phyloP scores from a whole-genome alignment of 768 basidiomycete species.

The Tricholomella constricta region DNA sequence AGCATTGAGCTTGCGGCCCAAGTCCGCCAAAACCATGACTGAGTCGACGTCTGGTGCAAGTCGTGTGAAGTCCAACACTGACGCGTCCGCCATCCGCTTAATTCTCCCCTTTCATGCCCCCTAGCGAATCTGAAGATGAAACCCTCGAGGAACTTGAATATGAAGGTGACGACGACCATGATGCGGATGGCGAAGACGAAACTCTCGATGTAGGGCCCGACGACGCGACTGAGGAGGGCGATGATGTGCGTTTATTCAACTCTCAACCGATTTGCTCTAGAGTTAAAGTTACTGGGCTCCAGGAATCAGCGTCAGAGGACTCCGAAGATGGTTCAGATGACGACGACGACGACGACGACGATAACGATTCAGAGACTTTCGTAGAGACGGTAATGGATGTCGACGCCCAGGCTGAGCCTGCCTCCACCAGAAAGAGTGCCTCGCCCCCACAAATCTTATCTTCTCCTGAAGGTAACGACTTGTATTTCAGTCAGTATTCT shows the following conservation, averaged over 20 bases:
- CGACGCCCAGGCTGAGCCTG: constrained; percentile 24
- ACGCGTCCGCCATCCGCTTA: neutral
- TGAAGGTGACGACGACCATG: constrained; percentile 50
- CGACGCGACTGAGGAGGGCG: constrained; percentile 66
- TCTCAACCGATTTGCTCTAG: neutral
- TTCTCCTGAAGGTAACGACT: constrained; percentile 11
- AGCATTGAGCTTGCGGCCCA: constrained; percentile 91
- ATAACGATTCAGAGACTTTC: constrained; percentile 18
- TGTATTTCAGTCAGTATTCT: neutral
- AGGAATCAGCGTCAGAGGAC: constrained; percentile 65
- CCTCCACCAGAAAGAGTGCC: constrained; percentile 13
- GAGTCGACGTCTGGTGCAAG: constrained; percentile 18
- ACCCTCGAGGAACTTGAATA: constrained; percentile 60
- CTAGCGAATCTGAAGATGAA: constrained; percentile 67
- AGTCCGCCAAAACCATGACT: constrained; percentile 92
- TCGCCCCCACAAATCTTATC: constrained; percentile 8
- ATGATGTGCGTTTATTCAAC: constrained; percentile 55
- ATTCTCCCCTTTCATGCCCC: constrained; percentile 39
- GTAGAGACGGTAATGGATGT: constrained; percentile 29
- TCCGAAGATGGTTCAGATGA: constrained; percentile 56
- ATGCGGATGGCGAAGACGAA: constrained; percentile 55
- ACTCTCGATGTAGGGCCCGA: constrained; percentile 45
- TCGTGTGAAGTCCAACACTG: constrained; percentile 19
- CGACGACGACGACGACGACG: constrained; percentile 52
- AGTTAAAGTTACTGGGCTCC: constrained; percentile 9